Conservation (phyloP, 176 grass and related monocot species). For the Luzula sylvatica region DNA sequence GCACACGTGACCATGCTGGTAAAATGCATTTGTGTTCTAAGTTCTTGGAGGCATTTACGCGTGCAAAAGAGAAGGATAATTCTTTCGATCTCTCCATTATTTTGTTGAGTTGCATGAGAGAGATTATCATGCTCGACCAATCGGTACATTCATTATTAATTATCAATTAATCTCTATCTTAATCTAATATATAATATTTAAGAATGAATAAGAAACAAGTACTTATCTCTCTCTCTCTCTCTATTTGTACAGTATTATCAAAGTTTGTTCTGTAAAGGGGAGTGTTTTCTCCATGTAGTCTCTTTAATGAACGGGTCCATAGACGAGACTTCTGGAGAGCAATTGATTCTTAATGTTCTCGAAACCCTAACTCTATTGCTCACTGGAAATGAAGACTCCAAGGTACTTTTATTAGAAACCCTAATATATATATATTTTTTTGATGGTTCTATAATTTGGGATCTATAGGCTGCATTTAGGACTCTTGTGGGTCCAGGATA, state of each 20-base stretch:
- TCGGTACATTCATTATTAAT: conserved; percentile 34
- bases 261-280: conserved; percentile 63
- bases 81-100: conserved; percentile 70
- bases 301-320: conserved; percentile 90
- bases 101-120: conserved; percentile 83
- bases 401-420: conserved; percentile 38
- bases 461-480: conserved; percentile 73
- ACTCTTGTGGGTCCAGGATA: conserved; percentile 79
- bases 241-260: conserved; percentile 77
- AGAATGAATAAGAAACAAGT: no score
- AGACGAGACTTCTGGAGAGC: conserved; percentile 63
- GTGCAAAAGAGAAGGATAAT: conserved; percentile 63
- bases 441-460: conserved; percentile 20
- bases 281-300: conserved; percentile 94
- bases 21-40: conserved; percentile 85
- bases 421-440: no score
- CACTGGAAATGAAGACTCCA: conserved; percentile 66
- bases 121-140: conserved; percentile 70
- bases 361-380: conserved; percentile 74
- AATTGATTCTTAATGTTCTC: conserved; percentile 85
- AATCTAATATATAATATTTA: not conserved
- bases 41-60: conserved; percentile 80
- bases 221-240: no score
- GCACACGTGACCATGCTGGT: conserved; percentile 62
- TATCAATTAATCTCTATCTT: not conserved